These are phyloP conservation scores for Periglandula ipomoeae DNA, from an alignment of 2,329 filamentous ascomycete genomes.

Conservation along the genomic window DNA sequence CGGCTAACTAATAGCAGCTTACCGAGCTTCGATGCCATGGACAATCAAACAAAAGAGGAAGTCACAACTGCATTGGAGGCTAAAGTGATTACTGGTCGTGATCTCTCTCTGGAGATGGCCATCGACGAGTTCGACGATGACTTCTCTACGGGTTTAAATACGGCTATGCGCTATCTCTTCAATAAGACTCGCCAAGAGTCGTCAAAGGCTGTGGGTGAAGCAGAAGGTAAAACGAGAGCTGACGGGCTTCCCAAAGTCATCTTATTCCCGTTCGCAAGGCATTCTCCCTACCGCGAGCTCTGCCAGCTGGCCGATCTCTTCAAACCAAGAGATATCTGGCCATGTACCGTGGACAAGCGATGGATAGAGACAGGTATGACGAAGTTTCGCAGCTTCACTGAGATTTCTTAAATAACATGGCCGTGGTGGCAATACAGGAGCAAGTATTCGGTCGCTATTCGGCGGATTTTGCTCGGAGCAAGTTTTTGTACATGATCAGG, in stretches of 20 bases:
- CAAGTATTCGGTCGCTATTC: slow-evolving; percentile 63
- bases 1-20: slow-evolving; percentile 12
- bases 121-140: slow-evolving; percentile 11
- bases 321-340: slow-evolving; percentile 66
- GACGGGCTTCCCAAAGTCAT: slow-evolving; percentile 32
- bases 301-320: slow-evolving; percentile 61
- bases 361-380: slow-evolving; percentile 49
- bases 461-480: slow-evolving; percentile 55
- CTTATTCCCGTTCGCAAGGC: slow-evolving; percentile 75
- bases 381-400: not conserved
- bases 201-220: not conserved
- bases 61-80: slow-evolving; percentile 11
- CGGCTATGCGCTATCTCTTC: slow-evolving; percentile 1
- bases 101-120: slow-evolving; percentile 17
- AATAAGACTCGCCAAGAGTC: not conserved
- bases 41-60: slow-evolving; percentile 4
- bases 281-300: slow-evolving; percentile 78
- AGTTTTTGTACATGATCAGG: slow-evolving; percentile 54
- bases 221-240: not conserved
- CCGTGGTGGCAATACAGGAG: slow-evolving; percentile 18
- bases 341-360: slow-evolving; percentile 62
- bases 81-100: slow-evolving; percentile 15
- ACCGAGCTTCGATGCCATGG: slow-evolving; percentile 7
- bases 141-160: slow-evolving; percentile 8
- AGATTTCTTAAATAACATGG: not conserved